phyloP scores from a whole-genome alignment of 495 filamentous ascomycete species.

The Cudoniella acicularis region DNA sequence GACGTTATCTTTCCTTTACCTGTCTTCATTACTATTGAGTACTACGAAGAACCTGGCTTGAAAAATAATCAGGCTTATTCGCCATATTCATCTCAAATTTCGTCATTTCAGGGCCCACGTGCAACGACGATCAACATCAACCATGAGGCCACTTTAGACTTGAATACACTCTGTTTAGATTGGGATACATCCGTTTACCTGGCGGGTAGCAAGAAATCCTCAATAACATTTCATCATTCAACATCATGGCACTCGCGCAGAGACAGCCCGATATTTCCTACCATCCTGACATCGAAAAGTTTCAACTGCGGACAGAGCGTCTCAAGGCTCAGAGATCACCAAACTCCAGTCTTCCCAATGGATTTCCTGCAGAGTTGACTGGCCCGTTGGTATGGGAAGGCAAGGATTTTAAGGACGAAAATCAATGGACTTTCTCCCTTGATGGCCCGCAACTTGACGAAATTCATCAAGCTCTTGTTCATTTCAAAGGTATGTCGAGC shows the following conservation, averaged over 20 bases:
- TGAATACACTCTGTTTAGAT: too few species aligned
- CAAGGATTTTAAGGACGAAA: constrained; percentile 40
- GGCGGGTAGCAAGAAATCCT: too few species aligned
- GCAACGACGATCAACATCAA: too few species aligned
- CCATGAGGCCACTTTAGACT: too few species aligned
- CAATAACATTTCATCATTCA: background rate
- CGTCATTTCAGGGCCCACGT: too few species aligned
- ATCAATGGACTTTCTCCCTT: constrained; percentile 50
- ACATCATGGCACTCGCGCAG: background rate
- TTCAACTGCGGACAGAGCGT: constrained; percentile 44
- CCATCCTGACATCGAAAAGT: constrained; percentile 52
- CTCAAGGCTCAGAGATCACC: constrained; percentile 41
- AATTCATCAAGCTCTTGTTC: constrained; percentile 48
- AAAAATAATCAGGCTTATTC: too few species aligned
- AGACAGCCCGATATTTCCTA: constrained; percentile 55
- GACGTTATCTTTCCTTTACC: too few species aligned
- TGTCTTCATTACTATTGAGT: too few species aligned
- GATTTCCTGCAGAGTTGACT: constrained; percentile 47
- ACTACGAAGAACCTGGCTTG: too few species aligned
- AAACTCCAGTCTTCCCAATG: constrained; percentile 39
- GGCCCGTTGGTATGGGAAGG: constrained; percentile 59
- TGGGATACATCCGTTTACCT: too few species aligned
- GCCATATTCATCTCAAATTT: too few species aligned
- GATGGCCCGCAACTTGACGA: constrained; percentile 47
- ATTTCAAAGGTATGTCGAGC: constrained; percentile 50